Evolutionary conservation across 441 rosid genomes (phyloP), one percentile per base, ranked within the genome.

Genomic region (Pelargonium exstipulatum): DNA sequence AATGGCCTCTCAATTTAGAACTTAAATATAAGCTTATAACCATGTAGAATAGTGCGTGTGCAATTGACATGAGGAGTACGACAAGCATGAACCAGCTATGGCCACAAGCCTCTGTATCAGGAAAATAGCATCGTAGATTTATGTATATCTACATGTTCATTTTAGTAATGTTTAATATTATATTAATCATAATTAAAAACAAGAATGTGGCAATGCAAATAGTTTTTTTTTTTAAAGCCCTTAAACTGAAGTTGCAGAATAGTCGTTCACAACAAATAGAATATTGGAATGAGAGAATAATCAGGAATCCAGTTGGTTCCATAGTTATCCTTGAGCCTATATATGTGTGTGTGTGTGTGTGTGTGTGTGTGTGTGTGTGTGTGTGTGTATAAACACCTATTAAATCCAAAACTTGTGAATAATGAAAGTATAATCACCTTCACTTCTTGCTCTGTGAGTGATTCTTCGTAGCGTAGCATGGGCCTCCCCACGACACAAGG

Each of bases 401-500:
- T 6, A 6, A 1, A 12, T 57, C 10, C 9, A 12, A 29, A 57
- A 17, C 61, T 55, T 57, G 62, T 18, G 13, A 20, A 57, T 12
- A 9, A 57, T 20, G 48, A 13, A 14, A 45, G 35, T 17, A 17
- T 18, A 51, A n/a, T 46, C 55, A 95, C 99, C 95, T 86, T 87
- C 73, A 91, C 74, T 73, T 87, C 92, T 69, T 91, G 96, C 77
- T 91, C 99, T 78, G 87, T 84, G 62, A 95, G 92, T 42, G 96
- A 87, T 68, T 91, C 97, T 75, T 95, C 97, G 22, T 87, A 95
- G 0, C 97, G 91, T 58, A 90, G 79, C 92, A 95, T 82, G 2
- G 97, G 96, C 75, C 94, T 83, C 51, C 99, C 97, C 26, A 95
- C 97, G 9, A 91, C 94, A 67, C 99, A 91, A 0, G 99, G 97